Conservation (phyloP, 192 early-diverging fungal genomes). For the Obelidium mucronatum region DNA sequence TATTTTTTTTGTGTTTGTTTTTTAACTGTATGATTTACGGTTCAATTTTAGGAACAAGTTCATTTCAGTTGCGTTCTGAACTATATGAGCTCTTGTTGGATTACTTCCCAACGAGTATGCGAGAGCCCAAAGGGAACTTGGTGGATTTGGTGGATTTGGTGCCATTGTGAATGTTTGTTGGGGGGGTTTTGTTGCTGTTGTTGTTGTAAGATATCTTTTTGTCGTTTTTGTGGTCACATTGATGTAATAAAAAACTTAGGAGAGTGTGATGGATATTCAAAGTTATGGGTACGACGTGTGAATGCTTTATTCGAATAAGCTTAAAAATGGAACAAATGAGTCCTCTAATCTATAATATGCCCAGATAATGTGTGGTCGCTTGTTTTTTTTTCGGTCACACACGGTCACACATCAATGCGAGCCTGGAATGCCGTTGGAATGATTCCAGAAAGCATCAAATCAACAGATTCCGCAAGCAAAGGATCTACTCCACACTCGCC, state of each 20-base stretch:
- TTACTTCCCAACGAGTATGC: slow-evolving; percentile 78
- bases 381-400: no score
- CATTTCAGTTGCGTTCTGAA: slow-evolving; percentile 58
- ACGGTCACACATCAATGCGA: slow-evolving; percentile 1
- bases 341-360: no score
- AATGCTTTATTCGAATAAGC: no score
- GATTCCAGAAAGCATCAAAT: background rate
- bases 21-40: slow-evolving; percentile 3
- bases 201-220: no score
- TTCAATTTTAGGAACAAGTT: slow-evolving; percentile 41
- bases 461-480: background rate
- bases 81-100: slow-evolving; percentile 75
- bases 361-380: no score
- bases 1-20: slow-evolving; percentile 4
- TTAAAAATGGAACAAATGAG: no score
- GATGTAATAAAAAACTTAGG: no score
- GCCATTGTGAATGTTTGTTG: no score
- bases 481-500: slow-evolving; percentile 28
- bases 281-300: no score
- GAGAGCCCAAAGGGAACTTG: slow-evolving; percentile 76
- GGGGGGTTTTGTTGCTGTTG: no score
- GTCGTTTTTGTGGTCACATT: no score
- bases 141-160: slow-evolving; percentile 65
- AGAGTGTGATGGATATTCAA: no score
- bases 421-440: background rate